Base-by-base conservation (phyloP, 768 basidiomycete genomes). In the Lactarius akahatsu region DNA sequence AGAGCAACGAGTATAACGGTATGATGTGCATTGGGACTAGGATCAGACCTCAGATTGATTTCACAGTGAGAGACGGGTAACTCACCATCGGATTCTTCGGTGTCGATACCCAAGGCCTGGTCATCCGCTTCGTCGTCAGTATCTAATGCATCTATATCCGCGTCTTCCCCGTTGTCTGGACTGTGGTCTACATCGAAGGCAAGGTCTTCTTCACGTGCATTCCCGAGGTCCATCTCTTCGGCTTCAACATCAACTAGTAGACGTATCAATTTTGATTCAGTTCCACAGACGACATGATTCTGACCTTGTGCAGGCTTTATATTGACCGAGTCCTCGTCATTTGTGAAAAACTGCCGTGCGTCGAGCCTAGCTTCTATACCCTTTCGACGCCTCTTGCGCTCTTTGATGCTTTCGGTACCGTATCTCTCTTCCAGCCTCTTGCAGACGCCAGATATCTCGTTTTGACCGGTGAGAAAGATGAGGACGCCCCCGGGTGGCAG, bases 381-480 rank as follows among this genome's bases (percentile, higher is more conserved):
- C 69, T 71, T 65, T 71, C 74, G 73, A 69, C 73, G 79, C 71
- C 74, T 81, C 71, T 77, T 80, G 72, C 83, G 84, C 58, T 79
- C 80, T 61, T 84, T 80, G 36, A 92, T 76, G 9, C 86, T 87
- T 73, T 85, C 88, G 63, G 75, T 73, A 1, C 94, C 86, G 72
- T 90, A 98, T 72, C 81, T 86, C 55, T 85, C 84, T 73, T 96
- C 91, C 60, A 99, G 77, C 73, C 86, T 89, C 72, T 85, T 82
- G 74, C 93, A 96, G 2, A 97, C 85, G 3, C 90, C 89, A 16
- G 82, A 81, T 71, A 99, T 98, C 78, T 99, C 97, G 68, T 92
- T 92, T 76, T 98, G 96, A 26, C 97, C 97, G 0, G 97, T 98
- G 69, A 98, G 79, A 75, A 97, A 97, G 57, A 96, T 86, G 58